These are phyloP conservation scores for Quercus bicolor DNA, from an alignment of 306 rosid genomes.

Conservation along the genomic window DNA sequence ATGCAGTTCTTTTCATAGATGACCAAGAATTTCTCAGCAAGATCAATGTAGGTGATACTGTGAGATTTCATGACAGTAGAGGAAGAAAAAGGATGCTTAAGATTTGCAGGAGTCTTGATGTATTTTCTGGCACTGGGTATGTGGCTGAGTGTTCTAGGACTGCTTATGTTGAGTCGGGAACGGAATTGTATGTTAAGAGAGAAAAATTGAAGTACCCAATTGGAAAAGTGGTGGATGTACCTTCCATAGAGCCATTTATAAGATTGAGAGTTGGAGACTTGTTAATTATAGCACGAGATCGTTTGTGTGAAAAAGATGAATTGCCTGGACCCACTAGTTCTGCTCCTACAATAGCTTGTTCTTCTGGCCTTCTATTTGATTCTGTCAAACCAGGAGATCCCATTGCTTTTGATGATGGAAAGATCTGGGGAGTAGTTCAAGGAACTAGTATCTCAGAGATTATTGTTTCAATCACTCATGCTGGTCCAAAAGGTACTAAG, in stretches of 20 bases:
- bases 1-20: conserved; percentile 7
- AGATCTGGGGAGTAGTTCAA: conserved; percentile 3
- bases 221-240: conserved; percentile 1
- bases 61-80: not conserved
- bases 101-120: not conserved
- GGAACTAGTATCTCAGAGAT: conserved; percentile 1
- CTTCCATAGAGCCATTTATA: not conserved
- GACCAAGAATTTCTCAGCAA: not conserved
- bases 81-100: not conserved
- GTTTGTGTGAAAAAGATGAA: not conserved
- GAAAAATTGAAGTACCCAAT: not conserved
- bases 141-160: conserved; percentile 2
- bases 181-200: not conserved
- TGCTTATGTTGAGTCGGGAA: conserved; percentile 2
- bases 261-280: conserved; percentile 2
- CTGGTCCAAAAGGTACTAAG: not conserved
- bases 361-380: conserved; percentile 7
- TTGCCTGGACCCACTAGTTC: not conserved
- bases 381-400: conserved; percentile 10
- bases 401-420: conserved; percentile 1
- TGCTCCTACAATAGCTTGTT: not conserved
- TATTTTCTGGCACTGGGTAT: not conserved
- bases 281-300: not conserved
- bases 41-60: not conserved
- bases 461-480: conserved; percentile 7